These are phyloP conservation scores for Debaryomycetaceae sp. DNA, from an alignment of 1,139 yeast genomes.

Conservation along the genomic window DNA sequence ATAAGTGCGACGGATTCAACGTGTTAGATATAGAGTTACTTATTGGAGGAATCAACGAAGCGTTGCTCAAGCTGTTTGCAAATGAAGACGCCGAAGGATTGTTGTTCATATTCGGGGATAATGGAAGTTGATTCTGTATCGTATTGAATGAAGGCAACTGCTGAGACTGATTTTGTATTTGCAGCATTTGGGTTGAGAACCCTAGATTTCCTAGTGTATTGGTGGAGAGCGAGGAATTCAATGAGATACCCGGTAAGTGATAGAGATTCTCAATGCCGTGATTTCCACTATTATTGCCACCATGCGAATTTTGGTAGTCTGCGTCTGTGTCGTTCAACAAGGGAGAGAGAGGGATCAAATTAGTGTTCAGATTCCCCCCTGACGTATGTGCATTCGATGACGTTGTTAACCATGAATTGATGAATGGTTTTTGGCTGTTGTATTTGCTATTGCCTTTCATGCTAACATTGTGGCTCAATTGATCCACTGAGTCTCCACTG, in stretches of 20 bases:
- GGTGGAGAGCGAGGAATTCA: constrained; percentile 1
- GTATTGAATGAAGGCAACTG: constrained; percentile 38
- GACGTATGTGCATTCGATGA: constrained; percentile 7
- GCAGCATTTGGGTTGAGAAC: constrained; percentile 14
- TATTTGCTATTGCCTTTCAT: neutral
- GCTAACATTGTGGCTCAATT: neutral
- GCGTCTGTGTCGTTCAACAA: constrained; percentile 31
- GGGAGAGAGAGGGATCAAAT: constrained; percentile 36
- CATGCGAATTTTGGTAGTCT: constrained; percentile 14
- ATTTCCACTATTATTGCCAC: constrained; percentile 5
- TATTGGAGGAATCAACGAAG: constrained; percentile 13
- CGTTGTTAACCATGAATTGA: constrained; percentile 16
- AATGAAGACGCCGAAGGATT: constrained; percentile 6
- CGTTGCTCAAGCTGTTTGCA: constrained; percentile 4
- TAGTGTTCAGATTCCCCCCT: constrained; percentile 11
- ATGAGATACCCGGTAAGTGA: constrained; percentile 14
- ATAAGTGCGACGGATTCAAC: constrained; percentile 24
- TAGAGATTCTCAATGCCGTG: constrained; percentile 15
- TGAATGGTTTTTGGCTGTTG: constrained; percentile 8
- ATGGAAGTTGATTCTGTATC: constrained; percentile 32
- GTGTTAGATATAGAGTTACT: constrained; percentile 14
- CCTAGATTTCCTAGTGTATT: constrained; percentile 4
- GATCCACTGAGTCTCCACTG: neutral
- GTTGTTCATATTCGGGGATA: constrained; percentile 14
- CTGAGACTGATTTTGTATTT: constrained; percentile 28